Evolutionary conservation across 2,329 filamentous ascomycete genomes (phyloP), one percentile per base, ranked within the genome.

Genomic region (Aspergillus thermomutatus): DNA sequence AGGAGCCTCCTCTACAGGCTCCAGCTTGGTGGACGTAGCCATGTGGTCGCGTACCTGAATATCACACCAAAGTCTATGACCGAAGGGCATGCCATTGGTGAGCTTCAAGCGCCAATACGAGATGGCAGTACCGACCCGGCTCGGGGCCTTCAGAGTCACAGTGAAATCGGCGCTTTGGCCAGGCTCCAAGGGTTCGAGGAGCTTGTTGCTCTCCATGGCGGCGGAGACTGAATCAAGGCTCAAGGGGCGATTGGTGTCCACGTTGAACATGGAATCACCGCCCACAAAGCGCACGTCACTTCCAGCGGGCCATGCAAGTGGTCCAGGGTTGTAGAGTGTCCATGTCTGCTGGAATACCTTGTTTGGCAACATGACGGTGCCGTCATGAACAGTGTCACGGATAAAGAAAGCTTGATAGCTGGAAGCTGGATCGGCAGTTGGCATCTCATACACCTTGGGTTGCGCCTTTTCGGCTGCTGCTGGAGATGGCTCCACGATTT

Each of bases 41-140:
- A 60, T 57, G 23, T 60, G 64, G 3, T 60, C 66, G 62, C 70
- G 64, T 56, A 97, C 91, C 51, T 85, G 83, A 61, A 99, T 85
- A 64, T 97, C 92, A 71, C 93, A 97, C 93, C 93, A 99, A 49
- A 99, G 81, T 68, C 92, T 90, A 78, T 97, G 90, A 41, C 94
- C 94, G 63, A 97, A 97, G 62, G 91, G 89, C 62, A 83, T 80
- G 25, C 92, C 92, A 56, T 91, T 87, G 7, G 86, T 82, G 57
- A 90, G 87, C 66, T 92, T 95, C 63, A 99, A 80, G 60, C 93
- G 92, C 94, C 94, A 99, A 82, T 97, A 97, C 1, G 94, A 97
- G 69, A 96, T 94, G 58, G 87, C 82, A 73, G 88, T 90, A 54
- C 93, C 92, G 54, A 85, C 77, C 50, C 89, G 89, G 52, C 80